A percentile compares a stretch with the other conserved stretches of the same genome.
Conservation (phyloP, 306 rosid species). For the Pyrus betulifolia region DNA sequence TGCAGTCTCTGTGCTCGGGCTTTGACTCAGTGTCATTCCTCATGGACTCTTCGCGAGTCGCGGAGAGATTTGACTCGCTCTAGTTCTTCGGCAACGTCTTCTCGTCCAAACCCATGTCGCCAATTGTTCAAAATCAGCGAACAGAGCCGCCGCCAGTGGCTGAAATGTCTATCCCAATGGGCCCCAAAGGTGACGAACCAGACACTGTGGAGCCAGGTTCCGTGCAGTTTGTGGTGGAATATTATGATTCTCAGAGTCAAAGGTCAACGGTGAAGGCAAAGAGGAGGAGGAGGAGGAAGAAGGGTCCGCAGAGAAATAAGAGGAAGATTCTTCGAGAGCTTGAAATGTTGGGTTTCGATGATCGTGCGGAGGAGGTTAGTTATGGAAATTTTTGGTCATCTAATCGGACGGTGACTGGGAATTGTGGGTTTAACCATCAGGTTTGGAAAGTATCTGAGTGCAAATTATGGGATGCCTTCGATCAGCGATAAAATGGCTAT, state of each 20-base stretch:
- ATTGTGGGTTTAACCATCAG: not conserved
- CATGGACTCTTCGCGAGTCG: slow-evolving; percentile 38
- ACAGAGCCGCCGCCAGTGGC: not conserved
- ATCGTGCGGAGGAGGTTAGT: slow-evolving; percentile 1
- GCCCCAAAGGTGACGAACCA: slow-evolving; percentile 10
- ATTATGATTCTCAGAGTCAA: not conserved
- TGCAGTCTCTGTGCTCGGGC: not conserved
- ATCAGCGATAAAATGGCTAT: slow-evolving; percentile 46
- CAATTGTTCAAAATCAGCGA: not conserved
- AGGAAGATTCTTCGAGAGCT: slow-evolving; percentile 24
- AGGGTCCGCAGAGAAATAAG: not conserved
- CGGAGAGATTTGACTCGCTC: slow-evolving; percentile 38
- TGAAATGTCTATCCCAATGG: not conserved
- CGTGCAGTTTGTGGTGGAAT: not conserved
- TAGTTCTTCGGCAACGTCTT: slow-evolving; percentile 56
- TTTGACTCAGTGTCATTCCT: not conserved
- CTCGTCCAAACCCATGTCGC: slow-evolving; percentile 17
- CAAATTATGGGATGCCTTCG: slow-evolving; percentile 25
- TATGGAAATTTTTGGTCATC: not conserved
- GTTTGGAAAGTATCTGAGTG: not conserved
- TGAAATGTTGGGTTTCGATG: slow-evolving; percentile 11
- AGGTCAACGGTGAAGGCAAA: slow-evolving; percentile 12
- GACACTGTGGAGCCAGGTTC: not conserved
- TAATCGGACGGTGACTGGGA: slow-evolving; percentile 1
- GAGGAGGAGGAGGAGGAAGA: slow-evolving; percentile 12